A percentile compares a stretch with the other conserved stretches of the same genome.
Conservation (phyloP, 208 protist genomes). For the Wallacemonas sp. region DNA sequence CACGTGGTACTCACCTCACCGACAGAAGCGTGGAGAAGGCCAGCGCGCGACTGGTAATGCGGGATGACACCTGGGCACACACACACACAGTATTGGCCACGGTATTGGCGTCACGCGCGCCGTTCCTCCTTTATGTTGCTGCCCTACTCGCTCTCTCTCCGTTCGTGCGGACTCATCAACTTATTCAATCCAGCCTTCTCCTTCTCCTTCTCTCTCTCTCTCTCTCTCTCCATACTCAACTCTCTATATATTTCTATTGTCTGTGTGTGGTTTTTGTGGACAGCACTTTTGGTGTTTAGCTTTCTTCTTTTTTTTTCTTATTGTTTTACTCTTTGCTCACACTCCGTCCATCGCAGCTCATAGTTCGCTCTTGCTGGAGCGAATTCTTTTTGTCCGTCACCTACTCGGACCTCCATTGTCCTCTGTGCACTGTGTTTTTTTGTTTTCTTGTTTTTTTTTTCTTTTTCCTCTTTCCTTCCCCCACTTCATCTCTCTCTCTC, state of each 20-base stretch:
- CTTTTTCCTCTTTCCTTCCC: background rate
- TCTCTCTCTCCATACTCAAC: background rate
- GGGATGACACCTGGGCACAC: no score
- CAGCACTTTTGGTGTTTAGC: background rate
- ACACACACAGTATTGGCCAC: no score
- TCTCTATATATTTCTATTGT: slow-evolving; percentile 20
- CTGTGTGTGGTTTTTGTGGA: background rate
- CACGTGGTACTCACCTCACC: no score
- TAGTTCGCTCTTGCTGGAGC: background rate
- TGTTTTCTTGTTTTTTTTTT: slow-evolving; percentile 16
- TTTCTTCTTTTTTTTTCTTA: slow-evolving; percentile 5
- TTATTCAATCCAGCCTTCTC: no score
- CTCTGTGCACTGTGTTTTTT: slow-evolving; percentile 5
- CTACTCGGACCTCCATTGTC: background rate
- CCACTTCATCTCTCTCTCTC: background rate
- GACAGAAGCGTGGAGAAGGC: no score
- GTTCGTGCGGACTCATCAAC: no score
- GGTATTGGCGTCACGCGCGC: no score
- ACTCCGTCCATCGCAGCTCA: slow-evolving; percentile 9
- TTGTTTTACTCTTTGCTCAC: slow-evolving; percentile 12
- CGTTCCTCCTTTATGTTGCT: no score
- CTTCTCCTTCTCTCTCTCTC: background rate
- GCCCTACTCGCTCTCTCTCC: no score
- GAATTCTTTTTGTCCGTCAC: background rate
- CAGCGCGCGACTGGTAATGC: no score